Evolutionary conservation across 2,329 filamentous ascomycete genomes (phyloP), one percentile per base, ranked within the genome.

Genomic region (Sclerotinia minor): DNA sequence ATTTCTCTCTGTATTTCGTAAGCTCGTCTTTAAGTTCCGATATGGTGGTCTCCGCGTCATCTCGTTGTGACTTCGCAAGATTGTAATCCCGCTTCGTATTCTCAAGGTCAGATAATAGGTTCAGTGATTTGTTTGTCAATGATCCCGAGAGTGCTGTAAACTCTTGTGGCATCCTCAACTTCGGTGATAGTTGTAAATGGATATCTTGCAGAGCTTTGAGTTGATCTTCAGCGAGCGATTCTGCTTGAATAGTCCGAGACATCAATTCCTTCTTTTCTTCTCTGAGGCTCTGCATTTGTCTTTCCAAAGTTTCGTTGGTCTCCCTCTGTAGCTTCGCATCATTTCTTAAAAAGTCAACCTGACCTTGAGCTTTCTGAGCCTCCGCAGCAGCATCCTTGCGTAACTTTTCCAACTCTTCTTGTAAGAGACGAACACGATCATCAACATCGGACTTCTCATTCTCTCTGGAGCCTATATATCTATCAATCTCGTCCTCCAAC

Each of bases 401-500:
- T 21, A 89, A 78, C 61, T 83, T 85, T 67, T 92, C 87, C 21
- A 96, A 80, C 73, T 97, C 91, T 21, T 85, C 81, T 74, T 93
- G 86, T 0, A 97, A 83, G 11, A 83, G 81, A 57, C 87, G 87
- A 44, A 93, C 81, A 68, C 84, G 88, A 58, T 90, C 86, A 70
- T 94, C 89, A 55, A 89, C 84, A 2, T 85, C 84, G 5, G 86
- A 87, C 75, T 89, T 91, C 74, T 95, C 91, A 72, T 96, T 89
- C 72, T 97, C 92, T 54, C 92, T 86, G 52, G 91, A 93, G 73
- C 92, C 92, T 53, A 92, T 84, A 66, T 94, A 86, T 69, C 92
- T 86, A 73, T 97, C 94, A 64, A 98, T 86, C 76, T 97, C 94
- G 74, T 97, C 94, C 79, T 99, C 95, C 7, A 91, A 85, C 73